Conservation (phyloP, 768 basidiomycete genomes). For the Boletus rufocinnamomeus region DNA sequence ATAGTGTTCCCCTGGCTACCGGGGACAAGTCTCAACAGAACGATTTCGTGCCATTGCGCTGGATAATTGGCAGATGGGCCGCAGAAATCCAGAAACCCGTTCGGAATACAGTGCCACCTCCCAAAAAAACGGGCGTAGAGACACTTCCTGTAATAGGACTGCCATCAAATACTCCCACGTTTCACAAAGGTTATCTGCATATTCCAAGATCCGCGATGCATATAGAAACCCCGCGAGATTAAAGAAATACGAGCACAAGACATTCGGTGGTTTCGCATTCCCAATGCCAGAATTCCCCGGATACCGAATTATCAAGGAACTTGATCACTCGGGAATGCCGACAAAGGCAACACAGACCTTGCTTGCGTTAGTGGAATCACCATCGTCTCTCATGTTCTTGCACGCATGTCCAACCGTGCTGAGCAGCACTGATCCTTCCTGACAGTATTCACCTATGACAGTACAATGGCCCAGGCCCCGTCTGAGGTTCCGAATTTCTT, state of each 20-base stretch:
- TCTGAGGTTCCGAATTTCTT: background rate
- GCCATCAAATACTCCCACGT: slow-evolving; percentile 9
- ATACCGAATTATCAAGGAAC: background rate
- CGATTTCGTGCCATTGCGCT: background rate
- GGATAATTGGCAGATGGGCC: background rate
- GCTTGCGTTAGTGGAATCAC: background rate
- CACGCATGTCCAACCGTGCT: background rate
- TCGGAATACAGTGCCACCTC: background rate
- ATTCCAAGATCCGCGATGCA: slow-evolving; percentile 24
- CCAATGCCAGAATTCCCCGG: background rate
- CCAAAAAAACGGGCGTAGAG: slow-evolving; percentile 15
- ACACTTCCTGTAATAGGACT: background rate
- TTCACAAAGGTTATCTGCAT: slow-evolving; percentile 22
- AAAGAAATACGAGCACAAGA: background rate
- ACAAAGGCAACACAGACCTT: background rate
- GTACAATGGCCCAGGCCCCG: background rate
- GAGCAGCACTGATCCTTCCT: background rate
- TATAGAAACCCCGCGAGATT: slow-evolving; percentile 8
- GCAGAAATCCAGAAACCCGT: background rate
- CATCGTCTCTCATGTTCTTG: background rate
- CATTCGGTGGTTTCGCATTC: background rate
- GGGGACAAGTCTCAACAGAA: background rate
- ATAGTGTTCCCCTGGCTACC: background rate
- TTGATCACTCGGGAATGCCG: background rate
- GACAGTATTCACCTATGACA: background rate